A percentile compares a stretch with the other conserved stretches of the same genome.
Conservation (phyloP, 148 eudicot genomes). For the Chenopodium berlandieri region DNA sequence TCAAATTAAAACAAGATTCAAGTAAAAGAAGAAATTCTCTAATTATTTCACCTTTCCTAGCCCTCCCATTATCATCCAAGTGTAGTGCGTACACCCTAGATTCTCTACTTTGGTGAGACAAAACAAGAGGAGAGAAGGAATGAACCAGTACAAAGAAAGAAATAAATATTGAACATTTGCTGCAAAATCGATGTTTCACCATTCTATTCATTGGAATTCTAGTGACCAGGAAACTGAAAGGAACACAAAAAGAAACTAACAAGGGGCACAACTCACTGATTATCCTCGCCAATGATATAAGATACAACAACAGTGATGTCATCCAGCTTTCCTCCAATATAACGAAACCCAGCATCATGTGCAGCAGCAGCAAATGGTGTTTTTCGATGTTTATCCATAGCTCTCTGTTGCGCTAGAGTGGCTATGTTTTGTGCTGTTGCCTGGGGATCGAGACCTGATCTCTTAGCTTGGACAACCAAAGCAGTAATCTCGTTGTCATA, state of each 20-base stretch:
- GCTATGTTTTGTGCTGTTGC: constrained; percentile 65
- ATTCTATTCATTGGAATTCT: constrained; percentile 7
- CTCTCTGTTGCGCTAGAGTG: constrained; percentile 56
- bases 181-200: constrained; percentile 1
- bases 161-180: not conserved
- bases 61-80: not conserved
- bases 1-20: not conserved
- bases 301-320: constrained; percentile 85
- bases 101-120: not conserved
- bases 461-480: constrained; percentile 51
- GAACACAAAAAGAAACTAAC: not conserved
- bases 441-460: constrained; percentile 49
- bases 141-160: not conserved
- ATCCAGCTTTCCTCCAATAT: constrained; percentile 87
- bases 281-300: constrained; percentile 33
- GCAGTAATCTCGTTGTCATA: constrained; percentile 57
- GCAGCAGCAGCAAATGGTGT: constrained; percentile 83
- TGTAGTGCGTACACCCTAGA: not conserved
- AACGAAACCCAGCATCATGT: constrained; percentile 66
- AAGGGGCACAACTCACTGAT: constrained; percentile 25
- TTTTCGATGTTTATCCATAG: constrained; percentile 46
- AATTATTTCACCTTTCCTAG: not conserved
- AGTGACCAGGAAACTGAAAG: not conserved
- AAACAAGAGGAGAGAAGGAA: not conserved
- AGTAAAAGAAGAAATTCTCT: not conserved